Evolutionary conservation across 441 rosid genomes (phyloP).

Genomic region (Populus tomentosa): DNA sequence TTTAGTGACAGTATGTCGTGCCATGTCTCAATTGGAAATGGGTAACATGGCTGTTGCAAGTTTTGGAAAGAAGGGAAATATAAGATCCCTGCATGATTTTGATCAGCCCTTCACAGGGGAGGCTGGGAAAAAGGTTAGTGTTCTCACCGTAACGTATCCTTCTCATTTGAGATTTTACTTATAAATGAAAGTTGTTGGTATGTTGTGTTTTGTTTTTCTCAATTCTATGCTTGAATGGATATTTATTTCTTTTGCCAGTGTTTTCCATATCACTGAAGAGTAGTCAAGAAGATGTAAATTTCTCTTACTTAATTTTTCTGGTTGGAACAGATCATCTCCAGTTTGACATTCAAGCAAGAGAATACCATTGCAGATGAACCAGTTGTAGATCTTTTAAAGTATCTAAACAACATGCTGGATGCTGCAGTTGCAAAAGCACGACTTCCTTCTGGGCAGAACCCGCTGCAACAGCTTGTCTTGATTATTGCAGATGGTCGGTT

Average conservation of each 20-base stretch:
- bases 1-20: slow-evolving; percentile 90
- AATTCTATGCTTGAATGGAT: background rate
- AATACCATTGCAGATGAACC: slow-evolving; percentile 83
- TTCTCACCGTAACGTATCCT: background rate
- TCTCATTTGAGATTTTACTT: background rate
- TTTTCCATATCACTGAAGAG: background rate
- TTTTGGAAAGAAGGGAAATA: slow-evolving; percentile 84
- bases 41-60: slow-evolving; percentile 93
- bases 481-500: slow-evolving; percentile 91
- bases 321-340: slow-evolving; percentile 73
- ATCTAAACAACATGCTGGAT: slow-evolving; percentile 70
- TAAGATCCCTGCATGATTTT: slow-evolving; percentile 82
- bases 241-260: background rate
- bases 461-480: slow-evolving; percentile 93
- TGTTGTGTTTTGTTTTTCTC: background rate
- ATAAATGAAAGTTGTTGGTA: background rate
- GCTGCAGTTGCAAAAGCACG: slow-evolving; percentile 60
- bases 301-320: background rate
- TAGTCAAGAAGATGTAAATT: background rate
- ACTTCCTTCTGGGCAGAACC: slow-evolving; percentile 86
- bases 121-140: slow-evolving; percentile 77
- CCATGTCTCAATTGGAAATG: slow-evolving; percentile 94
- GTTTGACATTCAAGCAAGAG: slow-evolving; percentile 85
- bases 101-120: slow-evolving; percentile 83
- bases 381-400: slow-evolving; percentile 69